Evolutionary conservation across 2,329 filamentous ascomycete genomes (phyloP), one percentile per base, ranked within the genome.

Genomic region (Arthroderma sp.): DNA sequence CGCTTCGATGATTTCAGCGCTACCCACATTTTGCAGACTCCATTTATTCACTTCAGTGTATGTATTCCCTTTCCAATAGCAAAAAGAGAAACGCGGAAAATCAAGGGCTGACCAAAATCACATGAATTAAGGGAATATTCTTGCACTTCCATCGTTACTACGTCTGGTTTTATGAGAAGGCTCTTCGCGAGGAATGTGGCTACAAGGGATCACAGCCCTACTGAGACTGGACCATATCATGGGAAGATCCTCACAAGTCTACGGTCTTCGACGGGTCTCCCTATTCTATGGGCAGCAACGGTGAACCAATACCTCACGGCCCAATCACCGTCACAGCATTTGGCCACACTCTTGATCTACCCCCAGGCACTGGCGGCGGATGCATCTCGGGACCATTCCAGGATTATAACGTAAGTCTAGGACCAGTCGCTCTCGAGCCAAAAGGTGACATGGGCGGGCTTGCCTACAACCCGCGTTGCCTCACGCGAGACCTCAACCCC

Each of bases 141-240:
- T 64, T 74, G 35, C 61, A 66, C 33, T 73, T 71, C 70, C 73
- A 74, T 58, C 68, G 73, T 31, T 70, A 70, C 54, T 72, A 70
- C 59, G 60, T 69, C 37, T 65, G 60, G 35, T 62, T 68, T 11
- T 73, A 71, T 57, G 74, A 75, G 58, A 63, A 67, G 58, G 67
- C 67, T 7, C 65, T 76, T 3, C 65, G 66, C 41, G 63, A 73
- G 3, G 68, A 74, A 60, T 76, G 74, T 53, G 68, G 69, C 23
- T 75, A 74, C 61, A 63, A 61, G 9, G 73, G 72, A 1, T 64
- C 64, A 1, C 70, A 72, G 47, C 72, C 73, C 47, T 71, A 69
- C 61, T 68, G 67, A 66, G 65, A 69, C 61, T 66, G 63, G 63
- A 61, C 61, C 23, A 60, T 64, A 41, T 64, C 61, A 35, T 61